These are phyloP conservation scores for Agaricus sinodeliciosus DNA, from an alignment of 768 basidiomycete genomes.

Conservation along the genomic window DNA sequence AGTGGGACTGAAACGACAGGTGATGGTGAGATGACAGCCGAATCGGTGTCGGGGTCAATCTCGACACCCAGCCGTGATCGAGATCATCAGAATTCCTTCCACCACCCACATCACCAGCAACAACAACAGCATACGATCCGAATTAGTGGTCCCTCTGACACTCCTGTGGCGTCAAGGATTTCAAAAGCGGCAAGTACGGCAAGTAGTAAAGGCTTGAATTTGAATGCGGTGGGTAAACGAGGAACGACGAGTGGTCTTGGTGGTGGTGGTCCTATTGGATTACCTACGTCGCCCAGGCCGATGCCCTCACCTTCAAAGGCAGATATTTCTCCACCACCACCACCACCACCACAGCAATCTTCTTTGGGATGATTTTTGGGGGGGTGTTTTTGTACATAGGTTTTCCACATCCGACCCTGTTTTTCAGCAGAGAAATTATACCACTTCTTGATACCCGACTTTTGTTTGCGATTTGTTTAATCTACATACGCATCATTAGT, in stretches of 20 bases:
- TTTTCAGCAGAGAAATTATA: constrained; percentile 19
- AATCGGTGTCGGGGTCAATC: constrained; percentile 33
- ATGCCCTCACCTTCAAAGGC: constrained; percentile 33
- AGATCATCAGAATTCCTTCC: constrained; percentile 17
- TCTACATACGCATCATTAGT: constrained; percentile 1
- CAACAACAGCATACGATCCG: constrained; percentile 22
- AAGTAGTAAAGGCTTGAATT: constrained; percentile 64
- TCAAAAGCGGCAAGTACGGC: constrained; percentile 57
- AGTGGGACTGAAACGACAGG: constrained; percentile 64
- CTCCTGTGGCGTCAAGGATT: constrained; percentile 30
- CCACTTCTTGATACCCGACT: constrained; percentile 32
- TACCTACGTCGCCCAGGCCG: constrained; percentile 52
- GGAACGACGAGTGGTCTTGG: constrained; percentile 27
- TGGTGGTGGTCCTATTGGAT: constrained; percentile 30
- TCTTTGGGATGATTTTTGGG: constrained; percentile 16
- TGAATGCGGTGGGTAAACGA: constrained; percentile 42
- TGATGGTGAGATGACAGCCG: constrained; percentile 46
- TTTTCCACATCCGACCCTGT: constrained; percentile 10
- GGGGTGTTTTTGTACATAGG: constrained; percentile 7
- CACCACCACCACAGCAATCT: background rate
- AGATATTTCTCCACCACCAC: constrained; percentile 10
- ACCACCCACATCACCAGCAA: constrained; percentile 18
- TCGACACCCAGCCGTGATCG: constrained; percentile 26
- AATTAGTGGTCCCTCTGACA: constrained; percentile 31
- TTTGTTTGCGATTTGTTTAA: constrained; percentile 11